A percentile compares a stretch with the other conserved stretches of the same genome.
These are phyloP conservation scores for Schizosaccharomyces cryophilus DNA, from an alignment of 805 yeast genomes.

Conservation along the genomic window DNA sequence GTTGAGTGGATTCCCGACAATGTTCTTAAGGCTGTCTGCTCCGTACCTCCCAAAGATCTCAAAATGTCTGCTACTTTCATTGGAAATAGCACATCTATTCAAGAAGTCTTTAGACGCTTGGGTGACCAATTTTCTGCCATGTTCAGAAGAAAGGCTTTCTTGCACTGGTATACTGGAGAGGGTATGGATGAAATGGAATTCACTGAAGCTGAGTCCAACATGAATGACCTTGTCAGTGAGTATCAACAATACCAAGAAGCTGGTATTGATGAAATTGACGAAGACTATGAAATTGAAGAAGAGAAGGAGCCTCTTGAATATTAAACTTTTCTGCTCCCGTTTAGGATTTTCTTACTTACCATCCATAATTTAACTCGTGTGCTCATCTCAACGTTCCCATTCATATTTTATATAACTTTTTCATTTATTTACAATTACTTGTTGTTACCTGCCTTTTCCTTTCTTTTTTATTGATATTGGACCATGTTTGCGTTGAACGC, in stretches of 20 bases:
- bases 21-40: slow-evolving; percentile 70
- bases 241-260: slow-evolving; percentile 88
- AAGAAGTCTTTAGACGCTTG: slow-evolving; percentile 72
- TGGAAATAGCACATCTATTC: slow-evolving; percentile 86
- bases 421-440: neutral
- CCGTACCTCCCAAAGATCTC: slow-evolving; percentile 67
- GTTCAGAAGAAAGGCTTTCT: slow-evolving; percentile 85
- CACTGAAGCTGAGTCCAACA: slow-evolving; percentile 79
- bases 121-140: slow-evolving; percentile 79
- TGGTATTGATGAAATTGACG: slow-evolving; percentile 47
- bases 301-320: slow-evolving; percentile 4
- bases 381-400: neutral
- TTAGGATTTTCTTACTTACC: neutral
- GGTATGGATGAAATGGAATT: slow-evolving; percentile 95
- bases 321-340: neutral
- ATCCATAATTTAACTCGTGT: neutral
- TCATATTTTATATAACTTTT: neutral
- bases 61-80: slow-evolving; percentile 82
- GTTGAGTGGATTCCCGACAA: slow-evolving; percentile 97
- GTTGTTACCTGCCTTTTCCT: neutral
- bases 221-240: slow-evolving; percentile 74
- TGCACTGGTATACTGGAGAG: slow-evolving; percentile 88
- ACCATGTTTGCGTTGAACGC: too few species aligned
- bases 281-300: slow-evolving; percentile 37
- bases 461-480: neutral